These are phyloP conservation scores for Rhinocladiella similis DNA, from an alignment of 2,329 filamentous ascomycete genomes.

Conservation along the genomic window DNA sequence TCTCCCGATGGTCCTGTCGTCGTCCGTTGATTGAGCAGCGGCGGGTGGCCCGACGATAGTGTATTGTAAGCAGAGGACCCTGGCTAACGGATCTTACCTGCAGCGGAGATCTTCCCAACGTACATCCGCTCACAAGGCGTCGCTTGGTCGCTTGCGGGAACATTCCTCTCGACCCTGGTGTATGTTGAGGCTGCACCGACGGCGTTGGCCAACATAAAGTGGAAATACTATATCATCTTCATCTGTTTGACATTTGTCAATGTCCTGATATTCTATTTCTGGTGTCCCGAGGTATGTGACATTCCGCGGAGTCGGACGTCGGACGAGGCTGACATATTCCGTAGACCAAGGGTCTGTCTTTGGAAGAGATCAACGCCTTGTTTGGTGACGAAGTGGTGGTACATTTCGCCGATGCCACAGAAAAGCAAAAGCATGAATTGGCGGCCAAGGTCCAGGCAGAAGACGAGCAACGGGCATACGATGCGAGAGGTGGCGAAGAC, in stretches of 20 bases:
- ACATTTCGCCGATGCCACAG: constrained; percentile 32
- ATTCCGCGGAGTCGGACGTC: neutral
- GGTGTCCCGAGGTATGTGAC: constrained; percentile 42
- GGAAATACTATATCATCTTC: constrained; percentile 36
- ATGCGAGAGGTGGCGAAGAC: constrained; percentile 4
- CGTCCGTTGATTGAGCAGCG: neutral
- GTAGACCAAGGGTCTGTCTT: constrained; percentile 20
- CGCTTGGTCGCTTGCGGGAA: constrained; percentile 22
- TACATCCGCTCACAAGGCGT: constrained; percentile 26
- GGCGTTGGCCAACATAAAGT: constrained; percentile 36
- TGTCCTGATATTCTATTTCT: constrained; percentile 21
- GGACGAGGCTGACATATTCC: constrained; percentile 17
- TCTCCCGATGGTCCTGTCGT: neutral
- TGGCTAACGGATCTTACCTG: constrained; percentile 8
- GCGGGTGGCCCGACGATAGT: neutral
- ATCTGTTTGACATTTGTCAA: constrained; percentile 44
- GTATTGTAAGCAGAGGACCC: neutral
- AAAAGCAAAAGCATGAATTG: constrained; percentile 31
- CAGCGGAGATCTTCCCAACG: constrained; percentile 27
- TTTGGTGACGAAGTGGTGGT: constrained; percentile 24
- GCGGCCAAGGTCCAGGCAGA: constrained; percentile 17
- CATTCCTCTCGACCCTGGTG: constrained; percentile 22
- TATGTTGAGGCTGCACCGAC: constrained; percentile 26
- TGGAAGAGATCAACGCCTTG: constrained; percentile 27
- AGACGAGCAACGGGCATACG: constrained; percentile 15